Conservation (phyloP, 2,329 filamentous ascomycete species). For the Fusarium proliferatum region DNA sequence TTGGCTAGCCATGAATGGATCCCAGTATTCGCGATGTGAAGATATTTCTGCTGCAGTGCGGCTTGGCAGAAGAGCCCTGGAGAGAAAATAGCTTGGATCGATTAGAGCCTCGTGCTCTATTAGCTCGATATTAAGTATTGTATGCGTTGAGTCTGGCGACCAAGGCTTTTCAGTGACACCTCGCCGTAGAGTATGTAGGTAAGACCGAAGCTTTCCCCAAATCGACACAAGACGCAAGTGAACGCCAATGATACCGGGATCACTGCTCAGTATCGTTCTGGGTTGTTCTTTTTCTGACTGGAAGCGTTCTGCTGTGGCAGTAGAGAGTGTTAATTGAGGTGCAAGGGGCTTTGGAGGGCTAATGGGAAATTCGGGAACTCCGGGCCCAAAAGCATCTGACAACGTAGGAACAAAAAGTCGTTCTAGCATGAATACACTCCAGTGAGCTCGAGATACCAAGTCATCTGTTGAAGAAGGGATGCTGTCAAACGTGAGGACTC, state of each 20-base stretch:
- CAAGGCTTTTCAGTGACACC: background rate
- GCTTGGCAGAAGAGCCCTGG: background rate
- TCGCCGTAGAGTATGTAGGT: background rate
- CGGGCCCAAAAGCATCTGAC: background rate
- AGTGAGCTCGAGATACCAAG: background rate
- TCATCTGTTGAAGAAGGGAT: background rate
- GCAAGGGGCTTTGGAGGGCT: background rate
- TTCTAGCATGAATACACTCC: background rate
- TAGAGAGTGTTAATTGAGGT: background rate
- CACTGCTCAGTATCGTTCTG: background rate
- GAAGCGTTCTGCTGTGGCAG: background rate
- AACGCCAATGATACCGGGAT: background rate
- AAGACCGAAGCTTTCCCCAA: background rate
- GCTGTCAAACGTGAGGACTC: background rate
- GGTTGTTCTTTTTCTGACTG: background rate
- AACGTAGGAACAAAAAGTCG: background rate
- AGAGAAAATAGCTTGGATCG: background rate
- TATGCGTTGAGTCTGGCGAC: background rate
- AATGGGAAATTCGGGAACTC: accelerated
- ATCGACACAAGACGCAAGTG: background rate
- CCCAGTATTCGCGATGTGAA: background rate
- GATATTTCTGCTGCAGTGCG: background rate
- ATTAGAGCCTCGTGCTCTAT: background rate
- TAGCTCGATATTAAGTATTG: background rate
- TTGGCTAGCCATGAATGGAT: background rate